phyloP scores from a whole-genome alignment of 352 stramenopile species.

The Phytophthora megakarya region DNA sequence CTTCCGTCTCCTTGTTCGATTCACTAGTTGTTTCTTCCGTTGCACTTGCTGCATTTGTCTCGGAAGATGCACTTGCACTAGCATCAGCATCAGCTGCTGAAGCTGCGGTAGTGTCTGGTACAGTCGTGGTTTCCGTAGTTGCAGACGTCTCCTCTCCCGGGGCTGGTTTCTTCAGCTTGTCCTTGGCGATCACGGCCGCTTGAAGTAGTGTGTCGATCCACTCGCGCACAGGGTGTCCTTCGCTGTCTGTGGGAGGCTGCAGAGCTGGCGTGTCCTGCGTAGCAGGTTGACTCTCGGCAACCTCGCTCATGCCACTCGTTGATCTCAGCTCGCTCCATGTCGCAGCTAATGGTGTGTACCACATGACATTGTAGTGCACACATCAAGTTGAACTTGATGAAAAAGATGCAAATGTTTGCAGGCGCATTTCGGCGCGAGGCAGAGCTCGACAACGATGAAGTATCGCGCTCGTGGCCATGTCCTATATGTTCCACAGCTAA shows the following conservation, averaged over 20 bases:
- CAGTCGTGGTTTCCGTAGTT: background rate
- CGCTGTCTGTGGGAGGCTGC: constrained; percentile 16
- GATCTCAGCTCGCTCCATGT: constrained; percentile 34
- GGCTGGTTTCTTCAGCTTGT: constrained; percentile 42
- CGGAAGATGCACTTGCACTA: constrained; percentile 1
- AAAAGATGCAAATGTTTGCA: background rate
- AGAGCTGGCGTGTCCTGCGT: constrained; percentile 6
- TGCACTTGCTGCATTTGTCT: constrained; percentile 1
- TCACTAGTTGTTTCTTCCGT: constrained; percentile 3
- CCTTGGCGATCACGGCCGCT: constrained; percentile 74
- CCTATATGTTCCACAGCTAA: constrained; percentile 20
- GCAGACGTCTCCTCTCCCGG: constrained; percentile 6
- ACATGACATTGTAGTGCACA: background rate
- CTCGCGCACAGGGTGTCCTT: constrained; percentile 56
- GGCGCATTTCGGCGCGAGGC: constrained; percentile 13
- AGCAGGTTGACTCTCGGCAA: constrained; percentile 18
- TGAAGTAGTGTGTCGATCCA: constrained; percentile 85
- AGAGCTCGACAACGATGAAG: background rate
- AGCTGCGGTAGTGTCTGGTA: background rate
- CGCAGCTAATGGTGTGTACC: constrained; percentile 27
- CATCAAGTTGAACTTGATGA: constrained; percentile 6
- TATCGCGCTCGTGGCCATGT: constrained; percentile 12
- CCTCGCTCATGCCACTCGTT: constrained; percentile 32
- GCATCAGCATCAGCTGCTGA: background rate
- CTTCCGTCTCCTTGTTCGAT: background rate